These are phyloP conservation scores for Apiospora malaysiana DNA, from an alignment of 2,329 filamentous ascomycete species.

Conservation along the genomic window DNA sequence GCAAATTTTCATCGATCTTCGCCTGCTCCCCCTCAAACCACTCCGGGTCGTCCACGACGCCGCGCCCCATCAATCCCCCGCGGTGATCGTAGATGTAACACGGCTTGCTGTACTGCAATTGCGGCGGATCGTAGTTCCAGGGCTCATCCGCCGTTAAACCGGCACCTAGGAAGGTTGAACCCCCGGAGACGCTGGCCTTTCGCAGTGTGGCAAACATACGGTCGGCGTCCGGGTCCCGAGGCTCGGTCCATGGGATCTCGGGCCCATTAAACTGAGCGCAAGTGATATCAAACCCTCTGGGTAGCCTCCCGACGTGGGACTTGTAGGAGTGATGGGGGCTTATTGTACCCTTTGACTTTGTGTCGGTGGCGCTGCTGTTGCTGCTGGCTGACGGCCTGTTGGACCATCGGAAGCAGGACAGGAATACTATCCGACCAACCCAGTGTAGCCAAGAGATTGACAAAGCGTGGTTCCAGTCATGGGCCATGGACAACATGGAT, in stretches of 20 bases:
- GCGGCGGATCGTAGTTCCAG: background rate
- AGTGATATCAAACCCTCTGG: background rate
- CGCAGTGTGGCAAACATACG: background rate
- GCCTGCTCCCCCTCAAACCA: background rate
- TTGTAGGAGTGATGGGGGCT: background rate
- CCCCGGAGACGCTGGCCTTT: background rate
- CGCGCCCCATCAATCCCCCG: background rate
- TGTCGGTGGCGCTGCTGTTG: background rate
- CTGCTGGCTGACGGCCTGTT: background rate
- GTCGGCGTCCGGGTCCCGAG: background rate
- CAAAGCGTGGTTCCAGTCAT: too few relatives aligned
- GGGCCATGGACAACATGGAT: too few relatives aligned
- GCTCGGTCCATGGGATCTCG: background rate
- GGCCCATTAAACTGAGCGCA: background rate
- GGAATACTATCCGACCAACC: background rate
- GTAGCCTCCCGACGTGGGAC: background rate
- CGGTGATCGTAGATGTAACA: background rate
- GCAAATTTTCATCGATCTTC: background rate
- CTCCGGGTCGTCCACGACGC: background rate
- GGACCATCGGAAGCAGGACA: background rate
- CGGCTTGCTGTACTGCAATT: background rate
- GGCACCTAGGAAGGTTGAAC: background rate
- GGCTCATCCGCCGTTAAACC: background rate
- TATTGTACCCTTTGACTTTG: background rate
- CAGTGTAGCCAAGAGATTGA: background rate